Evolutionary conservation across 1,284 basidiomycete species (phyloP).

Genomic region (Hymenochaete sp.): DNA sequence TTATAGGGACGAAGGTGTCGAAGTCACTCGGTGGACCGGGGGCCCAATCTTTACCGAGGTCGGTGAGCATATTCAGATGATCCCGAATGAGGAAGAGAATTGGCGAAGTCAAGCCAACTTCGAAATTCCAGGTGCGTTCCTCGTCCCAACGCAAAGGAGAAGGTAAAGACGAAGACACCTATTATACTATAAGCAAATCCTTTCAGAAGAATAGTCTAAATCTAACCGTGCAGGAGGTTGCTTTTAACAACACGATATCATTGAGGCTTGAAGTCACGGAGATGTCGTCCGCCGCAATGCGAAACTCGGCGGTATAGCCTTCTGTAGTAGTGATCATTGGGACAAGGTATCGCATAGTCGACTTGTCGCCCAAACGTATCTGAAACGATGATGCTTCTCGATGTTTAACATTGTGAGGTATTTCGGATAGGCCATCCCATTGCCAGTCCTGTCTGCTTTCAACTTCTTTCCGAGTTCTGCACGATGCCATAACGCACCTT

Average conservation of each 20-base stretch:
- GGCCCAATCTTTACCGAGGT: conserved; percentile 84
- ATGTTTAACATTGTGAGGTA: conserved; percentile 41
- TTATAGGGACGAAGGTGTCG: conserved; percentile 74
- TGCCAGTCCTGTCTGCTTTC: conserved; percentile 58
- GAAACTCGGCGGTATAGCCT: conserved; percentile 73
- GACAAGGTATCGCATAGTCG: conserved; percentile 75
- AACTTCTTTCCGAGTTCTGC: not conserved
- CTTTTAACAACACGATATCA: conserved; percentile 66
- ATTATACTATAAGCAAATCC: not conserved
- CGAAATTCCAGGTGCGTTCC: conserved; percentile 70
- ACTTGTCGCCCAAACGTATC: conserved; percentile 67
- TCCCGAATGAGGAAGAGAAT: conserved; percentile 76
- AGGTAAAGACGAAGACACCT: conserved; percentile 33
- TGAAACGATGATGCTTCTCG: conserved; percentile 68
- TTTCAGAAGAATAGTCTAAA: not conserved
- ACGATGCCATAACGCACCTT: conserved; percentile 41
- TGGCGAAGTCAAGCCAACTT: conserved; percentile 62
- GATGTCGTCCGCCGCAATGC: conserved; percentile 78
- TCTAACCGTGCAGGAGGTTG: conserved; percentile 67
- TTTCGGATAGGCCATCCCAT: conserved; percentile 57
- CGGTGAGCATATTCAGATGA: conserved; percentile 86
- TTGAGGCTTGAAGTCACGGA: conserved; percentile 78
- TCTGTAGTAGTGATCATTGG: conserved; percentile 65
- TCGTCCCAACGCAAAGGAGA: conserved; percentile 60
- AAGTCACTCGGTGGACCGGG: conserved; percentile 73